Base-by-base conservation (phyloP, 495 filamentous ascomycete species). In the Chaetomium cochliodes region DNA sequence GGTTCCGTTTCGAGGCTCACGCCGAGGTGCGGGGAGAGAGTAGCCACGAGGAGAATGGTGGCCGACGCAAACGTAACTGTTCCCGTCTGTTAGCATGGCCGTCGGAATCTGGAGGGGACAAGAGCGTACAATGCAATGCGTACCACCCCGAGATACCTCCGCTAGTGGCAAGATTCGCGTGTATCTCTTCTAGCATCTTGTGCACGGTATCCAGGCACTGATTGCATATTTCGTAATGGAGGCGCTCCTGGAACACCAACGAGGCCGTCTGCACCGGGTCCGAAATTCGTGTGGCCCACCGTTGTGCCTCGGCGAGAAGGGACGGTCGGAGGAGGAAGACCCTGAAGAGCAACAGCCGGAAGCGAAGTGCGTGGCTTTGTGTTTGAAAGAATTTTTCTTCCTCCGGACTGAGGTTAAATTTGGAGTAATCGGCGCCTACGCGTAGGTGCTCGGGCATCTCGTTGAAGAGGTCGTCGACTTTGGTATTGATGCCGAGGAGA, bases 121-220 rank as follows among this genome's bases (percentile, higher is more conserved):
- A 20, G 33, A 6, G 49, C 70, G 59, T 64, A 70, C 70, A 64
- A 3, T 69, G 60, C 59, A 72, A 30, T 42, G 67, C 50, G 46
- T 60, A 58, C 67, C 69, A 64, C 49, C 20, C 57, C 1, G 68
- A 47, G 51, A 54, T 30, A 23, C 62, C 54, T 26, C 44, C 20
- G 8, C 44, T 26, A 2, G 54, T 69, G 9, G 42, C 39, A 6
- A 69, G 64, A 2, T 50, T 52, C 12, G 23, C n/a, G 16, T 63
- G 49, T 33, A 73, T 67, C 42, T 72, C 62, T 50, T 65, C 60
- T 0, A 75, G 54, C 13, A 68, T 63, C 12, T 26, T 25, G 47
- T 72, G 67, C 33, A 64, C 62, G n/a, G 69, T 65, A 33, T 62
- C 12, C 20, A 69, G 37, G 33, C 52, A 58, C 49, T 72, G 26